These are phyloP conservation scores for Cochlearia excelsa DNA, from an alignment of 345 rosid species.

Conservation along the genomic window DNA sequence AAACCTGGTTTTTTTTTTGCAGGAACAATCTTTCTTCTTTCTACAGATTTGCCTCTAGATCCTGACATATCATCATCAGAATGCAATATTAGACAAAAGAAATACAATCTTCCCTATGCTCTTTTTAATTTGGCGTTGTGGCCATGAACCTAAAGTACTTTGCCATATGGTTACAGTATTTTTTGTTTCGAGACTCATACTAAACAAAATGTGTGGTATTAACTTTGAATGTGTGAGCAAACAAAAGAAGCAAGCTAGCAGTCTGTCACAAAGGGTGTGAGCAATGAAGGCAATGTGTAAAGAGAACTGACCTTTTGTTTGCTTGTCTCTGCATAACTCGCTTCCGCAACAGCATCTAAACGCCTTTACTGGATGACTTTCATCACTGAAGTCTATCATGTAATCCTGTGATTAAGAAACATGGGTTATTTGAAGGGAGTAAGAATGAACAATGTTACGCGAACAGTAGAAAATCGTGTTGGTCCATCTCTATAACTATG, in stretches of 20 bases:
- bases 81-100: conserved; percentile 14
- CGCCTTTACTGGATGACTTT: conserved; percentile 70
- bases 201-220: background rate
- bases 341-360: conserved; percentile 73
- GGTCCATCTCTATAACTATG: conserved; percentile 7
- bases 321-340: conserved; percentile 53
- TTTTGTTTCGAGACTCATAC: conserved; percentile 10
- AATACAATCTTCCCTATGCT: background rate
- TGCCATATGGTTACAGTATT: too few relatives aligned
- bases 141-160: background rate
- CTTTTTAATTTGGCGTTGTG: background rate
- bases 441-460: background rate
- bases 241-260: conserved; percentile 18
- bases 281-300: conserved; percentile 10
- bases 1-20: conserved; percentile 32
- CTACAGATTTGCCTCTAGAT: conserved; percentile 28
- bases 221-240: conserved; percentile 7
- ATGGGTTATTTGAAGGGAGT: conserved; percentile 6
- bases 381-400: conserved; percentile 69
- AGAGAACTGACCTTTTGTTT: conserved; percentile 34
- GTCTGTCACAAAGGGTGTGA: background rate
- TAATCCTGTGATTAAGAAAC: conserved; percentile 55
- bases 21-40: conserved; percentile 33
- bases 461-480: conserved; percentile 7
- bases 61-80: conserved; percentile 20